Evolutionary conservation across 371 early-diverging fungal genomes (phyloP), one percentile per base, ranked within the genome.

Genomic region (Coemansia sp.): DNA sequence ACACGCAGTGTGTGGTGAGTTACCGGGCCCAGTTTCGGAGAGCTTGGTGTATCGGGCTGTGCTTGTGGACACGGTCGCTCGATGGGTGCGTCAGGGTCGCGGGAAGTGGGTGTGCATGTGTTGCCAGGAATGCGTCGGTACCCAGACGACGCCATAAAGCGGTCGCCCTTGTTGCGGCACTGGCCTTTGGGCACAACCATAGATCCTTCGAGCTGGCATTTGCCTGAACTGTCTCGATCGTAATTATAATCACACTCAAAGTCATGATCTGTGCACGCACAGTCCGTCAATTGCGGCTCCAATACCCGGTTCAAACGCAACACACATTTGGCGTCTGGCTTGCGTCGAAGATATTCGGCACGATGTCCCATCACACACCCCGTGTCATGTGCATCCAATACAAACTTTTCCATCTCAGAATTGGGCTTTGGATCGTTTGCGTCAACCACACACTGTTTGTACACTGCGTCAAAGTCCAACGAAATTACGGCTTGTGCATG

Each of bases 201-300:
- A 27, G 80, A 72, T 5, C 86, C 89, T 11, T 74, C 69, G 52
- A 83, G 82, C 6, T 78, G 74, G 76, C 93, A 93, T 31, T 80
- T 64, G 14, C 86, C 85, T 4, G 22, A 42, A 0, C 31, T 66
- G 63, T 86, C 71, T 4, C 84, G 85, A 16, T 84, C 84, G 78
- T 87, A 95, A 71, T 90, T 88, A 69, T 85, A 90, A 75, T 95
- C 95, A 75, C 98, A 98, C 81, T 97, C 97, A 69, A 86, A 97
- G 78, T 98, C 97, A 26, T 84, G 84, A 40, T 83, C 84, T 0
- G 89, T 83, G 79, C 98, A 98, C 16, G 81, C 75, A 66, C 98
- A 98, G 61, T 81, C 72, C 34, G 86, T 82, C 22, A 81, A 68
- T 22, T 81, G 85, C 26, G 83, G 73, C 5, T 66, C 64, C 18